Conservation (phyloP, 257 asterid species). For the Thymus quinquecostatus region DNA sequence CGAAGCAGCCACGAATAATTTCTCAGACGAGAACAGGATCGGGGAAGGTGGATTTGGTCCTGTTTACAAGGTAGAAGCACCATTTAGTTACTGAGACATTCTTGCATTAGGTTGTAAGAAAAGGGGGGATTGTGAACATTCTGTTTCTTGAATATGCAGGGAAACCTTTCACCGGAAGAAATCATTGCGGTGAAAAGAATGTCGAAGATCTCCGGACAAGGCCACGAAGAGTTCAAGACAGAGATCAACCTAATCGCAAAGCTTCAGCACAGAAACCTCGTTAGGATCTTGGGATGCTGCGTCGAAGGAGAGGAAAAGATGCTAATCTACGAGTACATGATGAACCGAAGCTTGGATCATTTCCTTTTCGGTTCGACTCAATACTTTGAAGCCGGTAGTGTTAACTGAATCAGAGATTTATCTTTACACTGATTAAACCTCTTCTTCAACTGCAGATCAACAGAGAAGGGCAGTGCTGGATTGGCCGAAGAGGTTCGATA, state of each 20-base stretch:
- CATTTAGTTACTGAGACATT: neutral
- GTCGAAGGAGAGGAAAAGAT: slow-evolving; percentile 36
- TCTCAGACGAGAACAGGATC: slow-evolving; percentile 37
- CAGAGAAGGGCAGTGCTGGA: slow-evolving; percentile 4
- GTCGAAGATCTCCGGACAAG: slow-evolving; percentile 36
- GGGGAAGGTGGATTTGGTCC: slow-evolving; percentile 65
- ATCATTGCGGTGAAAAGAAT: slow-evolving; percentile 37
- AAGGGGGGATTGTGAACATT: too few species aligned
- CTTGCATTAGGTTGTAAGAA: neutral
- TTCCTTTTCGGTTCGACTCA: slow-evolving; percentile 29
- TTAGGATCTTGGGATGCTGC: slow-evolving; percentile 37
- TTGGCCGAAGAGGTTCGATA: slow-evolving; percentile 27
- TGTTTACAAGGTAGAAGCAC: slow-evolving; percentile 43
- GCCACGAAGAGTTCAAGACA: slow-evolving; percentile 33
- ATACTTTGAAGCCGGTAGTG: neutral
- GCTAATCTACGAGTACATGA: slow-evolving; percentile 39
- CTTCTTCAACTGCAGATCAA: slow-evolving; percentile 1
- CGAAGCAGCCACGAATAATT: slow-evolving; percentile 44
- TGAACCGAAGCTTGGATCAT: slow-evolving; percentile 37
- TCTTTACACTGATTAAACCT: neutral
- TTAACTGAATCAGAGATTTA: neutral
- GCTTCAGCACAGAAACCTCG: slow-evolving; percentile 40
- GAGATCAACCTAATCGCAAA: slow-evolving; percentile 37
- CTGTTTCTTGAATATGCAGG: slow-evolving; percentile 23
- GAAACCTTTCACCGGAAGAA: slow-evolving; percentile 23